Base-by-base conservation (phyloP, 768 basidiomycete genomes). In the Boletus reticuloceps region DNA sequence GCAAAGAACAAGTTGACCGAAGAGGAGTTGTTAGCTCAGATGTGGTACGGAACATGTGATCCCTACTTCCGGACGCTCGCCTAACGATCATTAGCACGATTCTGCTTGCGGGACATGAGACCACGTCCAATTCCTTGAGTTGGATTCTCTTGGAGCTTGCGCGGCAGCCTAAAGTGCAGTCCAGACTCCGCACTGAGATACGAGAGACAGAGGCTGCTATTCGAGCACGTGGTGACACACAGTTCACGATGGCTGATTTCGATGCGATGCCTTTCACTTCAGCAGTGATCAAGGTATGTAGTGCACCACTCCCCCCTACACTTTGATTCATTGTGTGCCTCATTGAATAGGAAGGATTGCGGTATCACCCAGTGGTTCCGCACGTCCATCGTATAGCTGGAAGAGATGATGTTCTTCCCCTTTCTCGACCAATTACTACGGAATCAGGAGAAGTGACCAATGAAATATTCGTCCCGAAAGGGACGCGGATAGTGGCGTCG, bases 121-220 rank as follows among this genome's bases (percentile, higher is more conserved):
- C 85, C 5, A 83, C 80, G 47, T 78, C 86, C 5, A 82, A 77
- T 37, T 75, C 79, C 2, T 50, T 86, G 31, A 75, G 77, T 51
- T 91, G 86, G 85, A 76, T 81, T 8, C 69, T 91, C 9, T 73
- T 85, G 51, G 83, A 85, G 59, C 75, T 93, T 5, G 79, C 85
- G 4, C 77, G 74, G 39, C 71, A 83, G 56, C 83, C 80, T 0
- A 73, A 82, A 19, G 67, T 83, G 3, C 89, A 93, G 64, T 68
- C 70, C 4, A 78, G 75, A 53, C 79, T 92, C 20, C 82, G 90
- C 16, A 72, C 19, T 2, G 65, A 65, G 47, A 58, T 64, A 37
- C 51, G 62, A 34, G 32, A 22, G 13, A 57, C 13, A 1, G 58
- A 54, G 37, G 62, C 50, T 14, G 43, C 22, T 17, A 13, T 63